Evolutionary conservation across 2,329 filamentous ascomycete genomes (phyloP).

Genomic region (Xylariomycetidae sp.): DNA sequence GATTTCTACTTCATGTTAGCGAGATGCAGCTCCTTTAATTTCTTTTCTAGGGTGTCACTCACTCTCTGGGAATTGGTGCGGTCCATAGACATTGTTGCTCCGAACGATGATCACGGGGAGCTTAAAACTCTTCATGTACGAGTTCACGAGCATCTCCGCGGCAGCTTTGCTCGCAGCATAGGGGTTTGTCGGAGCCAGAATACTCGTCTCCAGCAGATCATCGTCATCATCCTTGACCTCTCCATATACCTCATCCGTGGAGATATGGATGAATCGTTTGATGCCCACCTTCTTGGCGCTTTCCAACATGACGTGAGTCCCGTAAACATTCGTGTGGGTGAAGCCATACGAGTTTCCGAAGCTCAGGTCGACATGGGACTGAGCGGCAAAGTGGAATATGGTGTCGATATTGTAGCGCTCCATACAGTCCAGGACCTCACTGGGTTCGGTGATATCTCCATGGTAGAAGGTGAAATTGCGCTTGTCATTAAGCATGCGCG

Average conservation of each 20-base stretch:
- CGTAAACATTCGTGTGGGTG: conserved; percentile 76
- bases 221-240: conserved; percentile 70
- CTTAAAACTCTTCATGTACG: conserved; percentile 80
- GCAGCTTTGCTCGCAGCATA: conserved; percentile 78
- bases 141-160: conserved; percentile 80
- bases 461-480: conserved; percentile 76
- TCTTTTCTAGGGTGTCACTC: conserved; percentile 27
- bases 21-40: not conserved
- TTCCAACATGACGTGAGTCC: conserved; percentile 78
- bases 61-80: conserved; percentile 82
- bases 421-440: conserved; percentile 66
- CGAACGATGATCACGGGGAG: conserved; percentile 75
- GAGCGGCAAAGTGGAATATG: conserved; percentile 80
- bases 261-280: conserved; percentile 74
- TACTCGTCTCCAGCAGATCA: conserved; percentile 67
- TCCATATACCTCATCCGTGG: conserved; percentile 82
- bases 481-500: conserved; percentile 59
- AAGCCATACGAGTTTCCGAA: conserved; percentile 81
- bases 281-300: conserved; percentile 68
- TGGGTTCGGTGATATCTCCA: conserved; percentile 70
- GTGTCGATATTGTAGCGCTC: conserved; percentile 71
- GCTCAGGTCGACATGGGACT: conserved; percentile 77
- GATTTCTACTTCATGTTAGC: conserved; percentile 53
- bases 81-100: conserved; percentile 82
- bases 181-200: conserved; percentile 75